These are phyloP conservation scores for Magnolia sinica DNA, from an alignment of 164 flowering plant genomes.

Conservation along the genomic window DNA sequence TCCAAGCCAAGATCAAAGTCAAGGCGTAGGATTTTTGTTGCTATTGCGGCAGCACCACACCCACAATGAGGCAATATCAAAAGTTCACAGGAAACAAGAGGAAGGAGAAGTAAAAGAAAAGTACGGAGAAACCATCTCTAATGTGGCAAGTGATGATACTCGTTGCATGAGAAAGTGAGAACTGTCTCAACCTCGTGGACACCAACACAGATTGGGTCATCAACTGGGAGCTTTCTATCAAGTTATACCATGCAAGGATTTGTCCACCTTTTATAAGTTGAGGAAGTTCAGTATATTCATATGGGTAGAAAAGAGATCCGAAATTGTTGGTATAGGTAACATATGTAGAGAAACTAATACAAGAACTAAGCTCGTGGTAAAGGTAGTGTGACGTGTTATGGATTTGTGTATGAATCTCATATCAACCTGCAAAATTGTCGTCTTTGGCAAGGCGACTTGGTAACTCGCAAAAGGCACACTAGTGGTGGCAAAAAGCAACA, in stretches of 20 bases:
- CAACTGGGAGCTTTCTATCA: not conserved
- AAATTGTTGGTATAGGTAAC: not conserved
- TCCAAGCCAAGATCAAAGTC: not conserved
- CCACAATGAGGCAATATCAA: not conserved
- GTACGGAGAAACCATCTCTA: not conserved
- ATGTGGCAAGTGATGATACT: no score
- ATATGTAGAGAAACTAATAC: not conserved
- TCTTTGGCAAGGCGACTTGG: not conserved
- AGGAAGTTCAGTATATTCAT: not conserved
- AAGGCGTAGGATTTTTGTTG: not conserved
- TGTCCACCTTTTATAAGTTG: not conserved
- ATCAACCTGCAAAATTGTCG: not conserved
- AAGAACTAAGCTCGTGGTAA: not conserved
- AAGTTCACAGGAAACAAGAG: not conserved
- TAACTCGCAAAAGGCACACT: not conserved
- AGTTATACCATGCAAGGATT: not conserved
- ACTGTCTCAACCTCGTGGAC: not conserved
- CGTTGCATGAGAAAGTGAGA: not conserved
- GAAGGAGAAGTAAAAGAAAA: not conserved
- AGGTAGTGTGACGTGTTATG: not conserved
- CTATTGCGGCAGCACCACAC: not conserved
- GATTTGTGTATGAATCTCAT: constrained; percentile 3
- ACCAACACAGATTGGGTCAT: not conserved
- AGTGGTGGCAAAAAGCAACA: not conserved
- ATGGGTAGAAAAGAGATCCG: not conserved